Percentiles rank a stretch among this genome's conserved stretches.
Conservation (phyloP, 192 early-diverging fungal species). For the Thamnidium elegans region DNA sequence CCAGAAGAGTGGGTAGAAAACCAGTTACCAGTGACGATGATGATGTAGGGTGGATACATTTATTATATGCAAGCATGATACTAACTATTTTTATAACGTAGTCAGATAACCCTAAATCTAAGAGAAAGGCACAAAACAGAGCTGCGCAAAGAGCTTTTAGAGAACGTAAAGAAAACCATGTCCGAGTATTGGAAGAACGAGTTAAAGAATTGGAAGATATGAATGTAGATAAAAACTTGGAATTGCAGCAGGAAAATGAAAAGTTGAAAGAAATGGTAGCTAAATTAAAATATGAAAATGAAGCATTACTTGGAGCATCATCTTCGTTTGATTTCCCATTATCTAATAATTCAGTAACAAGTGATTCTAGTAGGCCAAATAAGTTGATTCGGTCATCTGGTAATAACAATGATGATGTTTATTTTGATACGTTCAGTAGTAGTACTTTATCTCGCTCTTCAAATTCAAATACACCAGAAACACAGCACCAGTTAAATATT, state of each 20-base stretch:
- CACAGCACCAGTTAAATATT: neutral
- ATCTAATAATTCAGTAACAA: neutral
- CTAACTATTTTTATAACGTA: neutral
- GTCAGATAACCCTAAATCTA: slow-evolving; percentile 18
- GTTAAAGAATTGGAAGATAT: slow-evolving; percentile 45
- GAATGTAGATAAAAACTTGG: neutral
- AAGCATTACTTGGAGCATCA: neutral
- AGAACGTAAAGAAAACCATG: slow-evolving; percentile 79
- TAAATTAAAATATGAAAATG: slow-evolving; percentile 4
- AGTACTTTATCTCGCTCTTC: neutral
- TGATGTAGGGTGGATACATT: neutral
- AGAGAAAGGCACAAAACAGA: slow-evolving; percentile 76
- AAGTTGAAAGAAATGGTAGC: slow-evolving; percentile 1
- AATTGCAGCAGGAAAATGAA: slow-evolving; percentile 3
- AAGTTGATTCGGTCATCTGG: neutral
- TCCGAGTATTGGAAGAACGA: slow-evolving; percentile 70
- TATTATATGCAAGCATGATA: too few relatives aligned
- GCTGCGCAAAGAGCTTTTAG: slow-evolving; percentile 90
- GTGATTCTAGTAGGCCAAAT: neutral
- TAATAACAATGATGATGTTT: too few relatives aligned
- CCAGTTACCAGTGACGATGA: slow-evolving; percentile 13
- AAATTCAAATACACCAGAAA: slow-evolving; percentile 1
- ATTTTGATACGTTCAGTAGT: neutral
- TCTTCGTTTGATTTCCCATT: neutral
- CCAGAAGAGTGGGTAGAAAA: slow-evolving; percentile 11